Evolutionary conservation across 202 grass and related monocot species (phyloP).

Genomic region (Schoenoplectus tabernaemontani): DNA sequence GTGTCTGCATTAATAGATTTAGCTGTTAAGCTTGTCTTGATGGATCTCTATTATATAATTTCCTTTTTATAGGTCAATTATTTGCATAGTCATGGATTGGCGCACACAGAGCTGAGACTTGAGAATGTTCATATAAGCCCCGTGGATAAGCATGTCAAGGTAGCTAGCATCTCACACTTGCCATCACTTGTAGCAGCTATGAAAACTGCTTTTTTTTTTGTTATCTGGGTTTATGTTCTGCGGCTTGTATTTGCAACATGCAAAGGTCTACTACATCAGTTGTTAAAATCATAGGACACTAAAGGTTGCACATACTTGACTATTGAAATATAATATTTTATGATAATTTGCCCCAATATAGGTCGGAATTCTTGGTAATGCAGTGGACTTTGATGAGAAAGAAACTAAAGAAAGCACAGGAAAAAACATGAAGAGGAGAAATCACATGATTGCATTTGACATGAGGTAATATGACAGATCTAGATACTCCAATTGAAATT

Average conservation of each 20-base stretch:
- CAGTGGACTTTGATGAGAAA: slow-evolving; percentile 66
- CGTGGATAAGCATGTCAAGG: slow-evolving; percentile 93
- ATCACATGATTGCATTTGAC: slow-evolving; percentile 98
- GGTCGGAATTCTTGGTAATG: slow-evolving; percentile 97
- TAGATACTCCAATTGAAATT: background rate
- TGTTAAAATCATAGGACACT: background rate
- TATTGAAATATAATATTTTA: background rate
- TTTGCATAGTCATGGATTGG: slow-evolving; percentile 90
- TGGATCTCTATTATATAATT: background rate
- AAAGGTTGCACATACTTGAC: background rate
- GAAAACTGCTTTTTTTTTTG: background rate
- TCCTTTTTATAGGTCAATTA: slow-evolving; percentile 70
- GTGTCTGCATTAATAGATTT: background rate
- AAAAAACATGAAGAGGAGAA: slow-evolving; percentile 49
- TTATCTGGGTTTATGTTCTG: background rate
- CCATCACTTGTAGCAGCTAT: background rate
- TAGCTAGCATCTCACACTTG: slow-evolving; percentile 20
- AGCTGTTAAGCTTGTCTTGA: background rate
- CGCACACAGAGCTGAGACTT: slow-evolving; percentile 82
- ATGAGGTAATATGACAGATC: slow-evolving; percentile 53
- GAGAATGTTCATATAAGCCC: slow-evolving; percentile 97
- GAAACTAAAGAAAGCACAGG: slow-evolving; percentile 32
- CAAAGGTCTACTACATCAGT: background rate
- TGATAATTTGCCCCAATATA: slow-evolving; percentile 30
- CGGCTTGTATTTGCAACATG: background rate